Conservation (phyloP, 345 rosid genomes). For the Luvunga scandens region DNA sequence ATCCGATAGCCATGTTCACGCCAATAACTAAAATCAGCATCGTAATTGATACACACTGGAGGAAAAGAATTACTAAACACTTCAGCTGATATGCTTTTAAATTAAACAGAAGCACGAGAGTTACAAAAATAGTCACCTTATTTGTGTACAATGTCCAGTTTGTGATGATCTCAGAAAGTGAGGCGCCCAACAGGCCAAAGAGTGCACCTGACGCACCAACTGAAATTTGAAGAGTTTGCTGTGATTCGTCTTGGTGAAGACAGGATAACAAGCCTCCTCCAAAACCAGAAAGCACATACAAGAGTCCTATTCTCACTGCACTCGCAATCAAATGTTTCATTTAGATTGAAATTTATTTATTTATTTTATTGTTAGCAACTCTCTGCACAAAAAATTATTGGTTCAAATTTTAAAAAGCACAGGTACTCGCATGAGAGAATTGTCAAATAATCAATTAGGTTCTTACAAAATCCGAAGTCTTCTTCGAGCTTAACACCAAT, state of each 20-base stretch:
- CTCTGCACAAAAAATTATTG: too few relatives aligned
- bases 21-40: conserved; percentile 52
- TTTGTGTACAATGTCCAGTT: conserved; percentile 86
- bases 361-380: too few relatives aligned
- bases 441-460: not conserved
- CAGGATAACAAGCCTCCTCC: conserved; percentile 82
- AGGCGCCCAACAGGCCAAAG: conserved; percentile 89
- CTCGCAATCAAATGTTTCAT: not conserved
- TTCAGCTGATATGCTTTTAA: not conserved
- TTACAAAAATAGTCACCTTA: conserved; percentile 46
- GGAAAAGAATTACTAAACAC: not conserved
- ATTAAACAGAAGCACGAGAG: not conserved
- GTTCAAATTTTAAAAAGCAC: not conserved
- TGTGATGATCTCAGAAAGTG: conserved; percentile 87
- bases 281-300: conserved; percentile 69
- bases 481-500: conserved; percentile 73
- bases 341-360: not conserved
- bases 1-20: conserved; percentile 67
- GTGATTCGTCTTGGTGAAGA: conserved; percentile 25
- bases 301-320: conserved; percentile 69
- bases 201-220: conserved; percentile 98
- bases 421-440: not conserved
- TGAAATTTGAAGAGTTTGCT: conserved; percentile 35
- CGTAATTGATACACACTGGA: conserved; percentile 68
- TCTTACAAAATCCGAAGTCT: conserved; percentile 89